Conservation (phyloP, 352 stramenopile genomes). For the Pythium dissotocum region DNA sequence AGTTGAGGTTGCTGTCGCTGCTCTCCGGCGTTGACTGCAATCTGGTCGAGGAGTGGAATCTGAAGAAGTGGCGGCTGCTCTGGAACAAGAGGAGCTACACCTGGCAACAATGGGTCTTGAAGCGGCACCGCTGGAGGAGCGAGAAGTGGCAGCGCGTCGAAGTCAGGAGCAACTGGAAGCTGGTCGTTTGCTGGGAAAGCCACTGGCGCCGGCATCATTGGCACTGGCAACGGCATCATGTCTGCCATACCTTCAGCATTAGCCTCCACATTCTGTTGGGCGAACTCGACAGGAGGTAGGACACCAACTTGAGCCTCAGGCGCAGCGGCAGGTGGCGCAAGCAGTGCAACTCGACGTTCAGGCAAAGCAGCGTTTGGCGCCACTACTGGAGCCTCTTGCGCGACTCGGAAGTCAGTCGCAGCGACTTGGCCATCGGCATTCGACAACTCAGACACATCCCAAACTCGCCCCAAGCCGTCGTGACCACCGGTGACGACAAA, state of each 20-base stretch:
- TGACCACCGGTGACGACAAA: conserved; percentile 91
- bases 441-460: conserved; percentile 48
- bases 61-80: neutral
- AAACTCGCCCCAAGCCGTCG: conserved; percentile 88
- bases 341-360: neutral
- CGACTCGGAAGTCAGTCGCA: conserved; percentile 23
- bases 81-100: neutral
- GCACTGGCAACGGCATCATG: neutral
- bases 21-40: neutral
- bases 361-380: neutral
- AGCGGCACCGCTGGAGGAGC: neutral
- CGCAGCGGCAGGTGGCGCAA: neutral
- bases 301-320: neutral
- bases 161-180: neutral
- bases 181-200: neutral
- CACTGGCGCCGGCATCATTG: too few relatives aligned
- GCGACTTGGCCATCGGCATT: conserved; percentile 15
- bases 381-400: conserved; percentile 7
- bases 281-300: neutral
- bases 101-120: neutral
- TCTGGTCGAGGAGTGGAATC: neutral
- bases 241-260: neutral
- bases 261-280: neutral
- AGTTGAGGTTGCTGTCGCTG: conserved; percentile 26
- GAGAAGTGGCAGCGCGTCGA: neutral